These are phyloP conservation scores for Thamnidium elegans DNA, from an alignment of 192 early-diverging fungal species.

Conservation along the genomic window DNA sequence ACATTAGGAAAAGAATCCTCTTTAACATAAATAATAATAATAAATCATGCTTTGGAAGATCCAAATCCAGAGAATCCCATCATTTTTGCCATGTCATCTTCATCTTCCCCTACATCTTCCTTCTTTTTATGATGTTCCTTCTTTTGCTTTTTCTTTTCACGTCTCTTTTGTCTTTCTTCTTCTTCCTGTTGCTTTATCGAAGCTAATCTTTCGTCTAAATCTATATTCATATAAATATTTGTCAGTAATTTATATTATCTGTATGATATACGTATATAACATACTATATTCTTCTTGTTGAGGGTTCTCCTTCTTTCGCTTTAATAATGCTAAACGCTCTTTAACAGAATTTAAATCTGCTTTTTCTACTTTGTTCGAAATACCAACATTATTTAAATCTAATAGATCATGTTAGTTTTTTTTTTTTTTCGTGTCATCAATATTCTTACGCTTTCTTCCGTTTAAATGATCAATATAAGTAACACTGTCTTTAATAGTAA, in stretches of 20 bases:
- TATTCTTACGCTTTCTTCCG: slow-evolving; percentile 71
- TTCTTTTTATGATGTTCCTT: slow-evolving; percentile 46
- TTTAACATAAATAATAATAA: slow-evolving; percentile 6
- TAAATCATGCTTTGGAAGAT: slow-evolving; percentile 43
- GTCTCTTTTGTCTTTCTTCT: slow-evolving; percentile 57
- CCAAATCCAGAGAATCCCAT: slow-evolving; percentile 71
- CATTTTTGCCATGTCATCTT: slow-evolving; percentile 67
- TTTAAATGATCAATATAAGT: slow-evolving; percentile 93
- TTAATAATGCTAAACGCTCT: slow-evolving; percentile 65
- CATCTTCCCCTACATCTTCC: slow-evolving; percentile 43
- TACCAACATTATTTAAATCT: slow-evolving; percentile 82
- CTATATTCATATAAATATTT: slow-evolving; percentile 23
- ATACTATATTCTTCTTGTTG: slow-evolving; percentile 53
- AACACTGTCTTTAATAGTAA: slow-evolving; percentile 84
- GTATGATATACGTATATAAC: background rate
- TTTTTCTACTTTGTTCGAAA: slow-evolving; percentile 80
- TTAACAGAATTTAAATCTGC: slow-evolving; percentile 75
- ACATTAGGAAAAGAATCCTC: slow-evolving; percentile 53
- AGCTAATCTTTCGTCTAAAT: slow-evolving; percentile 69
- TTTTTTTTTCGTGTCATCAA: background rate
- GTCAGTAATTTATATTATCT: too few relatives aligned
- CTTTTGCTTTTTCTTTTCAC: slow-evolving; percentile 54
- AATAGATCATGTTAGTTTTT: background rate
- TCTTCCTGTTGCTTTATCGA: slow-evolving; percentile 66
- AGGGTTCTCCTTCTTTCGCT: slow-evolving; percentile 63